These are phyloP conservation scores for Steccherinum ochraceum DNA, from an alignment of 768 basidiomycete species.

Conservation along the genomic window DNA sequence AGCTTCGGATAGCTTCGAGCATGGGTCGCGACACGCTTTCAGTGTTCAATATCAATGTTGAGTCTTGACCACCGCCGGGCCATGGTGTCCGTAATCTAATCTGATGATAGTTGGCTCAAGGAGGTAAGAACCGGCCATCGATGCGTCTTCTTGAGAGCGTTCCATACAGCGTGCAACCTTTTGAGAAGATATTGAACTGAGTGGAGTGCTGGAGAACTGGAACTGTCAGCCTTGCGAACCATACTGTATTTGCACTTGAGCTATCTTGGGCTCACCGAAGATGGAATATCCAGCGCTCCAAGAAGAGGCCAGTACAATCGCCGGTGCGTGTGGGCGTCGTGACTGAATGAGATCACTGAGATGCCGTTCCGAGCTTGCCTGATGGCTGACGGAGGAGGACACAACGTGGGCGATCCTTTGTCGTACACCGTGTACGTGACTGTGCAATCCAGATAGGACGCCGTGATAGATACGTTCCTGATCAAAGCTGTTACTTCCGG, in stretches of 20 bases:
- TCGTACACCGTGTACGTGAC: not conserved
- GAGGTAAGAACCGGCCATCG: too few species aligned
- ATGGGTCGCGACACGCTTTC: too few species aligned
- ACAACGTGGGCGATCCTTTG: too few species aligned
- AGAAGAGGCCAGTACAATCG: not conserved
- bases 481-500: not conserved
- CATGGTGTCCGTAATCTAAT: too few species aligned
- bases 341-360: not conserved
- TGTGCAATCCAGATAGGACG: not conserved
- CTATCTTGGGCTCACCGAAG: not conserved
- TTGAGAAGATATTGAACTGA: not conserved
- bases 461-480: not conserved
- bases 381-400: too few species aligned
- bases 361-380: not conserved
- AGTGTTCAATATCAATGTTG: too few species aligned
- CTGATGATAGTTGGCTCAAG: too few species aligned
- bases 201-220: not conserved
- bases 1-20: too few species aligned
- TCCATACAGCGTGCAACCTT: too few species aligned
- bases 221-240: too few species aligned
- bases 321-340: not conserved
- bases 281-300: not conserved
- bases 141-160: too few species aligned
- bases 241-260: not conserved
- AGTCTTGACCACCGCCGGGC: too few species aligned